phyloP scores from a whole-genome alignment of 129 eudicot species.

The Rutidosis leptorrhynchoides region DNA sequence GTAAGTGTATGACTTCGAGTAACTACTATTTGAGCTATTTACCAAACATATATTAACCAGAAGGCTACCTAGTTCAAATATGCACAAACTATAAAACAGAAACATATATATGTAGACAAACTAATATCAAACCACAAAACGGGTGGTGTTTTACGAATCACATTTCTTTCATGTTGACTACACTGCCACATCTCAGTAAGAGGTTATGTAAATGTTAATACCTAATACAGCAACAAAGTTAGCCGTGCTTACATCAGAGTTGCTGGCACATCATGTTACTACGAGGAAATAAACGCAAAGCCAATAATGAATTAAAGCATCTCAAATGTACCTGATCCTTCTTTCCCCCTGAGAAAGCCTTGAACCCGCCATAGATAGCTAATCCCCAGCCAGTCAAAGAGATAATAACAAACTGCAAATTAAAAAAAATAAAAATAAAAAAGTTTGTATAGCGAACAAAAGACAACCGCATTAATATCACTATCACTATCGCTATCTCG shows the following conservation, averaged over 20 bases:
- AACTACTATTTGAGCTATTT: slow-evolving; percentile 6
- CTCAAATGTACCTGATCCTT: slow-evolving; percentile 53
- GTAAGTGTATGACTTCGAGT: background rate
- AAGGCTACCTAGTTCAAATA: background rate
- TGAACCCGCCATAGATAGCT: slow-evolving; percentile 66
- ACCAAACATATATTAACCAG: background rate
- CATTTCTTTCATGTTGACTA: slow-evolving; percentile 8
- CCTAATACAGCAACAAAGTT: background rate
- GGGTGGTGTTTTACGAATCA: background rate
- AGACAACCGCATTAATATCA: background rate
- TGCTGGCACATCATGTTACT: background rate
- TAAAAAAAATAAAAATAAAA: slow-evolving; percentile 11
- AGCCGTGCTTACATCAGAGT: slow-evolving; percentile 4
- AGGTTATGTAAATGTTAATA: background rate
- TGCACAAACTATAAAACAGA: background rate
- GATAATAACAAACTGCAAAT: slow-evolving; percentile 72
- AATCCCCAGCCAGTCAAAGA: slow-evolving; percentile 90
- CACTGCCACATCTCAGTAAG: slow-evolving; percentile 1
- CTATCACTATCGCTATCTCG: background rate
- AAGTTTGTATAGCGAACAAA: slow-evolving; percentile 5
- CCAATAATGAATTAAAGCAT: background rate
- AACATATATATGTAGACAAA: background rate
- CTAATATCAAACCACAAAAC: background rate
- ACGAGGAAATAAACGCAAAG: background rate
- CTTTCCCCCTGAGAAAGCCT: slow-evolving; percentile 73